A percentile compares a stretch with the other conserved stretches of the same genome.
Conservation (phyloP, 208 protist genomes). For the Trypanosoma boissoni region DNA sequence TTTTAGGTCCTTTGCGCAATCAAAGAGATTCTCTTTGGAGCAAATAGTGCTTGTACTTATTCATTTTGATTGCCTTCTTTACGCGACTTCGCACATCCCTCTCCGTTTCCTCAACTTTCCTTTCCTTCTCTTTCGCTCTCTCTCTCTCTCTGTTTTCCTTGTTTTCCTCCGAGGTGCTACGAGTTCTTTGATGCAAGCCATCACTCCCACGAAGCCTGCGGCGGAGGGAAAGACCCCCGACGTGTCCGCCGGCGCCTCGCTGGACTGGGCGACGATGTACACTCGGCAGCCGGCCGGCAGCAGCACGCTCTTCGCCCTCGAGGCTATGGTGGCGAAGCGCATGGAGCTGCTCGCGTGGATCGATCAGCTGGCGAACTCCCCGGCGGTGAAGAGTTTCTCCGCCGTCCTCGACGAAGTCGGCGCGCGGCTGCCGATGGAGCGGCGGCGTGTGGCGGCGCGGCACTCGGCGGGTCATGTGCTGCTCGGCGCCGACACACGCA, state of each 20-base stretch:
- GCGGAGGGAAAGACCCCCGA: not conserved
- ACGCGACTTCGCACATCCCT: no score
- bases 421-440: constrained; percentile 59
- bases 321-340: constrained; percentile 82
- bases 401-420: constrained; percentile 65
- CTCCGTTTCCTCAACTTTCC: no score
- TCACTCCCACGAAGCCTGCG: constrained; percentile 12
- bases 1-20: no score
- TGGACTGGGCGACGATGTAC: constrained; percentile 82
- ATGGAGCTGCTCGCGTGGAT: constrained; percentile 89
- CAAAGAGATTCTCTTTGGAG: no score
- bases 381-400: constrained; percentile 48
- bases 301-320: constrained; percentile 75
- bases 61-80: no score
- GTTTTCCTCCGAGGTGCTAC: constrained; percentile 6
- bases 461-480: constrained; percentile 17
- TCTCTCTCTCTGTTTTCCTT: not conserved
- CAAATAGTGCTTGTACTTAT: no score
- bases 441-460: constrained; percentile 27
- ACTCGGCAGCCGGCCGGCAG: constrained; percentile 51
- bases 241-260: not conserved
- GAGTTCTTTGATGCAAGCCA: constrained; percentile 19
- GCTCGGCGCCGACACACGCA: constrained; percentile 16
- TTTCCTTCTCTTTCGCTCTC: no score
- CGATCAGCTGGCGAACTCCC: constrained; percentile 72